Conservation (phyloP, 2,329 filamentous ascomycete species). For the Phaeoacremonium minimum region DNA sequence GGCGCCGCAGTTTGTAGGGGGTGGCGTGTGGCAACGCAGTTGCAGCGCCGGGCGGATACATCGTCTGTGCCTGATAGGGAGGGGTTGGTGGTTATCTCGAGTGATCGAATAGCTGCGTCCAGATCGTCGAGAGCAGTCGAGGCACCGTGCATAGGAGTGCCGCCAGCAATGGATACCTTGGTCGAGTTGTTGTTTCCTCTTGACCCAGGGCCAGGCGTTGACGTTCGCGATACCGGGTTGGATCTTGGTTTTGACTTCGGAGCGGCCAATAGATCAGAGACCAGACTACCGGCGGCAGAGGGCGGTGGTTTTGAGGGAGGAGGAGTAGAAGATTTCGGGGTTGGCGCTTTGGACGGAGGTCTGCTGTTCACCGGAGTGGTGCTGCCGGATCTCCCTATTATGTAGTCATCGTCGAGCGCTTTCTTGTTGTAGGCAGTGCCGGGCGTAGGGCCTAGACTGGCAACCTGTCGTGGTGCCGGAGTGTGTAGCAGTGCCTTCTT, state of each 20-base stretch:
- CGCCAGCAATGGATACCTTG: constrained; percentile 71
- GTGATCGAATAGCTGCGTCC: constrained; percentile 76
- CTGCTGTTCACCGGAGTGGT: constrained; percentile 30
- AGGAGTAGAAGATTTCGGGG: constrained; percentile 46
- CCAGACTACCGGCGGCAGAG: constrained; percentile 71
- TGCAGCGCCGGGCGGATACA: constrained; percentile 65
- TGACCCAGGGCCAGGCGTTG: constrained; percentile 48
- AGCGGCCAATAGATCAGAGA: constrained; percentile 62
- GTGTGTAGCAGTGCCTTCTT: constrained; percentile 60
- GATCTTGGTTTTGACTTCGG: constrained; percentile 55
- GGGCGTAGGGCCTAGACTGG: constrained; percentile 57
- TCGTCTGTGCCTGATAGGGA: constrained; percentile 41
- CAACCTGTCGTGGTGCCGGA: constrained; percentile 57
- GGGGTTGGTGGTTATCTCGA: constrained; percentile 92
- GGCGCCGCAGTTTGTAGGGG: constrained; percentile 86
- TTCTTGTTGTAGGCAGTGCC: constrained; percentile 75
- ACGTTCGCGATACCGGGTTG: constrained; percentile 45
- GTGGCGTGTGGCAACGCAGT: constrained; percentile 84
- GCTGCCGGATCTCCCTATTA: constrained; percentile 44
- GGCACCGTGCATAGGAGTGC: constrained; percentile 76
- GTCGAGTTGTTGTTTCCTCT: constrained; percentile 41
- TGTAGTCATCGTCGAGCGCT: constrained; percentile 67
- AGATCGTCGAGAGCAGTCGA: constrained; percentile 68
- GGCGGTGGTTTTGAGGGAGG: constrained; percentile 51
- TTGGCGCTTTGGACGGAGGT: constrained; percentile 35